phyloP scores from a whole-genome alignment of 2,329 filamentous ascomycete species.

The Xylaria sp. region DNA sequence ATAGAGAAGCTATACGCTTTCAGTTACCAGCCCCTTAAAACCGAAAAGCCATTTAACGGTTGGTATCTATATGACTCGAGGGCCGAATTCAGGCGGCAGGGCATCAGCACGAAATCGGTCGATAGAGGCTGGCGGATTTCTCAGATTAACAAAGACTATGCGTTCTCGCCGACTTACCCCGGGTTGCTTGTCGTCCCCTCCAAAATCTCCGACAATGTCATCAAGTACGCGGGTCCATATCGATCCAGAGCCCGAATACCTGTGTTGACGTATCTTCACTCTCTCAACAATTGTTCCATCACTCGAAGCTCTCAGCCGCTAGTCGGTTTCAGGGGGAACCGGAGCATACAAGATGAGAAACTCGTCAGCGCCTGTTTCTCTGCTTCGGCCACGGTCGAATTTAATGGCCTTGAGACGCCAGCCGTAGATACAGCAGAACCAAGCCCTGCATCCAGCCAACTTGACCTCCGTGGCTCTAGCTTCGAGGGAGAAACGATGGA shows the following conservation, averaged over 20 bases:
- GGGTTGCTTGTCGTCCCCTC: slow-evolving; percentile 82
- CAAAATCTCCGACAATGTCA: slow-evolving; percentile 92
- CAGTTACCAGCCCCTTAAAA: slow-evolving; percentile 74
- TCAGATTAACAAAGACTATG: slow-evolving; percentile 86
- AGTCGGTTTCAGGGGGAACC: slow-evolving; percentile 82
- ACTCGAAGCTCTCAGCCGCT: slow-evolving; percentile 92
- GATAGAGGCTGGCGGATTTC: slow-evolving; percentile 88
- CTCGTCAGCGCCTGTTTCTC: slow-evolving; percentile 91
- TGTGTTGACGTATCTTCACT: slow-evolving; percentile 90
- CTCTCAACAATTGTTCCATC: slow-evolving; percentile 95
- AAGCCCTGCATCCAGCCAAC: slow-evolving; percentile 56
- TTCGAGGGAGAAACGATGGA: slow-evolving; percentile 61
- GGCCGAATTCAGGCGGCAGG: slow-evolving; percentile 85
- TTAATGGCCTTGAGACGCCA: slow-evolving; percentile 44
- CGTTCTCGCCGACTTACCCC: slow-evolving; percentile 92
- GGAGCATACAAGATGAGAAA: slow-evolving; percentile 94
- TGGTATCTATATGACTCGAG: slow-evolving; percentile 86
- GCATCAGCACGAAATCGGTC: slow-evolving; percentile 79
- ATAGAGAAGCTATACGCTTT: slow-evolving; percentile 94
- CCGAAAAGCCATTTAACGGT: slow-evolving; percentile 76
- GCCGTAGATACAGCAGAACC: slow-evolving; percentile 41
- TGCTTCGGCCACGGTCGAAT: slow-evolving; percentile 60
- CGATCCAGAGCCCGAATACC: slow-evolving; percentile 89
- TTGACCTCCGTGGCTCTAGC: slow-evolving; percentile 49
- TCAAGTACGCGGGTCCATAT: slow-evolving; percentile 91